Evolutionary conservation across 148 eudicot species (phyloP), one percentile per base, ranked within the genome.

Genomic region (Pharnaceum exiguum): DNA sequence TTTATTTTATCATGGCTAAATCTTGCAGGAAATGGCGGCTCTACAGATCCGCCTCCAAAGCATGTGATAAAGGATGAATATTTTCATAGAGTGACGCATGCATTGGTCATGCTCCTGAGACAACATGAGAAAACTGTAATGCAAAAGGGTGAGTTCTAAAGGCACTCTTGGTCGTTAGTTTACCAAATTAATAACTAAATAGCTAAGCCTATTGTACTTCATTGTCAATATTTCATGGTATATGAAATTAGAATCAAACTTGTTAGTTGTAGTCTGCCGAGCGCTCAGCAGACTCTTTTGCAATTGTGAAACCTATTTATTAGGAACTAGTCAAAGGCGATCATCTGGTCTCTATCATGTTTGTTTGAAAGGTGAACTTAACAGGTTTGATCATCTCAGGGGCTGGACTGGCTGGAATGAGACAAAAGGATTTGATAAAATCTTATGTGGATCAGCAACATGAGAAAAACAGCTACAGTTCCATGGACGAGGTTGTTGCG

Each of bases 71-170:
- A 73, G 9, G 96, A 93, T 71, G 99, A 93, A 64, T 78, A 93
- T 60, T 93, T 83, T 51, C 90, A 93, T 65, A 78, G 85, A 72
- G 95, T 93, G 26, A 86, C 99, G 21, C 88, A 82, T 57, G 86
- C 86, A 43, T 89, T 93, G 60, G 78, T 93, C 45, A 79, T 93
- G 89, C 88, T 83, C 7, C 87, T 93, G 30, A 82, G 99, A 72
- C 99, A 89, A 72, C 87, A 81, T 40, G 96, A 85, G 65, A 94
- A 85, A 38, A 68, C 80, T 35, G 79, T 77, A 18, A 55, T 23
- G 11, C 77, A 72, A 76, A 95, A 86, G 59, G 96, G 99, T 93
- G 68, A 57, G 25, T 10, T 16, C 35, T 35, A 3, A 16, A 10
- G 13, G 25, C 36, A 44, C 29, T 30, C 29, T 36, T 29, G 40